Evolutionary conservation across 306 rosid species (phyloP), one percentile per base, ranked within the genome.

Genomic region (Neltuma alba): DNA sequence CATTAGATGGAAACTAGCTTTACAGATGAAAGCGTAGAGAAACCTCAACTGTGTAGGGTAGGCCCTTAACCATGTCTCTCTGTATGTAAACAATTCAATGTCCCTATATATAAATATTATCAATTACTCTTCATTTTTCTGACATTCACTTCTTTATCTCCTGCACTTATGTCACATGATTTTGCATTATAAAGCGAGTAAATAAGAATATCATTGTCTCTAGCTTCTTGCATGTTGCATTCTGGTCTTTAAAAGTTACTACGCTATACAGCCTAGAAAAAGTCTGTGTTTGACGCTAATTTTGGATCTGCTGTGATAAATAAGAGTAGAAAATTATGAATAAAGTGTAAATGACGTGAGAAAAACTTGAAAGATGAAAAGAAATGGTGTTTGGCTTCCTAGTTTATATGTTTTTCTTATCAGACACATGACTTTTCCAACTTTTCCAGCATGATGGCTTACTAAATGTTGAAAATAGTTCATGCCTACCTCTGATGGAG

Each of bases 21-120:
- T 65, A 66, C 33, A 79, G 82, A 37, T 75, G 81, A 75, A 62
- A 78, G 86, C 84, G 71, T 78, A 79, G 80, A 72, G 71, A 64
- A 64, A 68, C 55, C 82, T 47, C 14, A 48, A 52, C 68, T 79
- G 79, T 86, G 80, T 23, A 54, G 13, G 7, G 61, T 54, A 54
- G 61, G 61, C 4, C 11, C 27, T 54, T 54, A 25, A 58, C 18
- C 33, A 25, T 58, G 25, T 27, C 20, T 25, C 20, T 54, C 23
- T n/a, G 6, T 57, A 27, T 12, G 20, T 60, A 10, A 74, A 78
- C 68, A 64, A 66, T 66, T 58, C 41, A 57, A 18, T 64, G 37
- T 45, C 28, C 82, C 36, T 85, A 79, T 84, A 73, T 42, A 76
- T 79, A 73, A 33, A 36, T 33, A 68, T 76, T 47, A 21, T 25